Conservation (phyloP, 2,329 filamentous ascomycete genomes). For the Fusarium equiseti region DNA sequence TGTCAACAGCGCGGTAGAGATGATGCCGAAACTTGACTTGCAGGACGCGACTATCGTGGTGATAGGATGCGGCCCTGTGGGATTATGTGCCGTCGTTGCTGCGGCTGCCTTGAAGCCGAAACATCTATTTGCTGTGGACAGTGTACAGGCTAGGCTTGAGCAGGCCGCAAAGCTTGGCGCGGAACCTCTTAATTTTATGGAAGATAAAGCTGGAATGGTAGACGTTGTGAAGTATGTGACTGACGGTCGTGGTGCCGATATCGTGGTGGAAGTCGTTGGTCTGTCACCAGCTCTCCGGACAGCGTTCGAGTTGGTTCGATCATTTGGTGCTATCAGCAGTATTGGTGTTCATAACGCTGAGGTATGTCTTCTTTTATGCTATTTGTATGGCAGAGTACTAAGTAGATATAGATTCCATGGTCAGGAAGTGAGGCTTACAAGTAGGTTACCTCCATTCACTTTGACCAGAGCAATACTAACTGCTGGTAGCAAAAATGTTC, state of each 20-base stretch:
- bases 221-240: constrained; percentile 79
- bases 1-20: constrained; percentile 79
- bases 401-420: constrained; percentile 69
- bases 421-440: constrained; percentile 71
- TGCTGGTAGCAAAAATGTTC: constrained; percentile 72
- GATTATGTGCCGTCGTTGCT: constrained; percentile 84
- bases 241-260: constrained; percentile 84
- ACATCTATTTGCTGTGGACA: constrained; percentile 82
- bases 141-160: constrained; percentile 78
- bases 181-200: constrained; percentile 83
- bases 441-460: constrained; percentile 49
- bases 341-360: constrained; percentile 82
- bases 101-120: constrained; percentile 79
- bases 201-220: constrained; percentile 72
- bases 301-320: constrained; percentile 76
- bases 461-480: constrained; percentile 27
- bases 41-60: constrained; percentile 76
- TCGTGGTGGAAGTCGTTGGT: constrained; percentile 85
- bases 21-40: constrained; percentile 58
- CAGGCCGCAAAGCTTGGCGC: constrained; percentile 80
- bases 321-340: constrained; percentile 79
- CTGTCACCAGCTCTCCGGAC: constrained; percentile 75
- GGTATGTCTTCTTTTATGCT: constrained; percentile 56
- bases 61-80: constrained; percentile 87
- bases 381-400: not conserved